A percentile compares a stretch with the other conserved stretches of the same genome.
Evolutionary conservation across 306 rosid species (phyloP).

Genomic region (Rosa rugosa): DNA sequence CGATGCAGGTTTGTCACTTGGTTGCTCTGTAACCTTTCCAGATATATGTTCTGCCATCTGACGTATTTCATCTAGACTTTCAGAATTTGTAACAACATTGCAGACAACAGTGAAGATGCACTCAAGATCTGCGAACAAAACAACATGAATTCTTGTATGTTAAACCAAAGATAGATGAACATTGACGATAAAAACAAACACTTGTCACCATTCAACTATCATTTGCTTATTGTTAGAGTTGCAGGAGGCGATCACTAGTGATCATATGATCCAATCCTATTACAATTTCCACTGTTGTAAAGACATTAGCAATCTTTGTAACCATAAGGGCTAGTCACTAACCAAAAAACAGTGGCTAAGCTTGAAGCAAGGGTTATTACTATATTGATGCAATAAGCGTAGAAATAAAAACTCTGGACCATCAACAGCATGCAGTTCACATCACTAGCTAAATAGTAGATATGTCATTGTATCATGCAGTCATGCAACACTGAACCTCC

Average conservation of each 20-base stretch:
- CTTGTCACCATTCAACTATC: background rate
- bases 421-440: background rate
- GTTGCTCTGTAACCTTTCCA: constrained; percentile 62
- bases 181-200: background rate
- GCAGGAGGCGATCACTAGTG: background rate
- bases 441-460: background rate
- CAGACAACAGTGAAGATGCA: constrained; percentile 80
- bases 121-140: constrained; percentile 61
- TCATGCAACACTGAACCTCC: background rate
- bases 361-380: background rate
- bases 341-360: background rate
- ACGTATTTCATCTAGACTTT: constrained; percentile 65
- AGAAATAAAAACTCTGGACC: background rate
- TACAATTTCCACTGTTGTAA: background rate
- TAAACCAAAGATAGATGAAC: background rate
- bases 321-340: background rate
- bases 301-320: background rate
- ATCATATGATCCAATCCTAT: background rate
- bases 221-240: background rate
- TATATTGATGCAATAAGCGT: background rate
- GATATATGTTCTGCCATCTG: constrained; percentile 77
- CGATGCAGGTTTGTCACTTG: constrained; percentile 72
- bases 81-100: constrained; percentile 75
- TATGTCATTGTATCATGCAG: background rate
- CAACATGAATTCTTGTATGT: constrained; percentile 14